Evolutionary conservation across 345 rosid species (phyloP).

Genomic region (Camelina laxa): DNA sequence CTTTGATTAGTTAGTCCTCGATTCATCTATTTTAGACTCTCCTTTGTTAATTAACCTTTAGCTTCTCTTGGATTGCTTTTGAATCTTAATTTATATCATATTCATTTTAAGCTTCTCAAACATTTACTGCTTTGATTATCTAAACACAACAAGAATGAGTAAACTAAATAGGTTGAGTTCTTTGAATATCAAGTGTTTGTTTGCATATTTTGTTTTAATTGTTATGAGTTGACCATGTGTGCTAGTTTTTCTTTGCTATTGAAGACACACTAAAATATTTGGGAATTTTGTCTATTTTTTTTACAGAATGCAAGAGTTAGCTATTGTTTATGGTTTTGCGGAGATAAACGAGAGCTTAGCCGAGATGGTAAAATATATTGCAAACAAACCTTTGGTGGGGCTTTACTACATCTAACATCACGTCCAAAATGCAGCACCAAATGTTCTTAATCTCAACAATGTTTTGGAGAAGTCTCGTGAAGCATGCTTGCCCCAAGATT

Average conservation of each 20-base stretch:
- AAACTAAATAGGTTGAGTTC: not conserved
- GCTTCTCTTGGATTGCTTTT: conserved; percentile 3
- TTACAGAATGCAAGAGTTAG: conserved; percentile 89
- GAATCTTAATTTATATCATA: not conserved
- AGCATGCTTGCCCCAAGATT: conserved; percentile 73
- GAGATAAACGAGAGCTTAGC: conserved; percentile 85
- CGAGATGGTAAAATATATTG: conserved; percentile 90
- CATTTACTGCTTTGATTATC: not conserved
- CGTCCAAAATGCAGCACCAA: conserved; percentile 71
- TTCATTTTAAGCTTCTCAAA: not conserved
- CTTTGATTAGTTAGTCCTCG: not conserved
- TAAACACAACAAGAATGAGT: not conserved
- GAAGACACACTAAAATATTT: conserved; percentile 10
- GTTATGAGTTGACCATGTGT: not conserved
- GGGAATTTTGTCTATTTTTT: not conserved
- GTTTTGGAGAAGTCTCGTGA: conserved; percentile 62
- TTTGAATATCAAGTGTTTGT: not conserved
- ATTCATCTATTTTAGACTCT: not conserved
- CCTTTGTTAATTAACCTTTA: not conserved
- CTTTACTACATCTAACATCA: conserved; percentile 92
- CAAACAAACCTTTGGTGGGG: conserved; percentile 88
- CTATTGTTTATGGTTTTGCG: conserved; percentile 85
- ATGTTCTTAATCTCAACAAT: conserved; percentile 61
- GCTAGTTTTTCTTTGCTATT: not conserved
- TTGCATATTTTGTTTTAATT: not conserved